phyloP scores from a whole-genome alignment of 192 early-diverging fungal genomes.

The Mortierella antarctica region DNA sequence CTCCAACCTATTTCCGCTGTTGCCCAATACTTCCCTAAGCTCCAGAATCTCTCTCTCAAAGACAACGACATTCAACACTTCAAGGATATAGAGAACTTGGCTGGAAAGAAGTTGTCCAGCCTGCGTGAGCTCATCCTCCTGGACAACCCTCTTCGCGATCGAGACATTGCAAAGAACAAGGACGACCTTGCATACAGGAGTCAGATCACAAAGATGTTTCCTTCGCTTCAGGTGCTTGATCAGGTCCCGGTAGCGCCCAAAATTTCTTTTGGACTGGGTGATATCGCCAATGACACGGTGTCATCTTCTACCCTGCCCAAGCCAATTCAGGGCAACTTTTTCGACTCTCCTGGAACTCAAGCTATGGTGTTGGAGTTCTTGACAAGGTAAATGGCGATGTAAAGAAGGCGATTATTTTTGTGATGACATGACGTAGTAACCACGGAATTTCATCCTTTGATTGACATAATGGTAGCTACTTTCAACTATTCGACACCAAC shows the following conservation, averaged over 20 bases:
- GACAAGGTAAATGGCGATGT: slow-evolving; percentile 23
- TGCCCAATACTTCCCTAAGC: slow-evolving; percentile 44
- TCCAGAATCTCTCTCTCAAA: slow-evolving; percentile 51
- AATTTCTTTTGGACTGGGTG: slow-evolving; percentile 48
- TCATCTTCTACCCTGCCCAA: too few species aligned
- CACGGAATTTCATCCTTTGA: too few species aligned
- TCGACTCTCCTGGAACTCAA: slow-evolving; percentile 50
- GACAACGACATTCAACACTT: slow-evolving; percentile 39
- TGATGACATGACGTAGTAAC: too few species aligned
- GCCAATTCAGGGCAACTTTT: slow-evolving; percentile 47
- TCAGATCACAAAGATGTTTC: slow-evolving; percentile 50
- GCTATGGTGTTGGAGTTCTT: slow-evolving; percentile 55
- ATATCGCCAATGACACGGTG: slow-evolving; percentile 2
- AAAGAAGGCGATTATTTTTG: too few species aligned
- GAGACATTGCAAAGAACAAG: slow-evolving; percentile 17
- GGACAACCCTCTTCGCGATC: slow-evolving; percentile 54
- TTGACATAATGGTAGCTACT: slow-evolving; percentile 29
- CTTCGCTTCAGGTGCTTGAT: slow-evolving; percentile 53
- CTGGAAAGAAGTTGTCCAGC: slow-evolving; percentile 33
- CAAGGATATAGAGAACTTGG: slow-evolving; percentile 48
- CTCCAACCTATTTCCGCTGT: slow-evolving; percentile 28
- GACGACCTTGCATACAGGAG: slow-evolving; percentile 56
- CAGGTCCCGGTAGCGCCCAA: slow-evolving; percentile 29
- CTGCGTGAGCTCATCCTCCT: slow-evolving; percentile 53
- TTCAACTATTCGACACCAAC: slow-evolving; percentile 57